Conservation (phyloP, 2,329 filamentous ascomycete species). For the Aspergillus unguis region DNA sequence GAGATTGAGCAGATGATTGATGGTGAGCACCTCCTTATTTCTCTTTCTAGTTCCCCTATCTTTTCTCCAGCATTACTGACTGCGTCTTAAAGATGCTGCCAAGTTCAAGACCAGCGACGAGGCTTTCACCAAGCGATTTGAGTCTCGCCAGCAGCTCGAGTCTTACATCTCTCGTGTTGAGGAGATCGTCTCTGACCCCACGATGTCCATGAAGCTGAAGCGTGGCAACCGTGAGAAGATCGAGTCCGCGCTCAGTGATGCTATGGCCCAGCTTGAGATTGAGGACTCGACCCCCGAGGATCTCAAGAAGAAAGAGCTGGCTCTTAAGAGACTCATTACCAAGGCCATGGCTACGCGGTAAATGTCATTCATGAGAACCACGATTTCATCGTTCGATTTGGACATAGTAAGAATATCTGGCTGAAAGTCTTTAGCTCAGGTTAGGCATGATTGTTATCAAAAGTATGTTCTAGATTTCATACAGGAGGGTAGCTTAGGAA, state of each 20-base stretch:
- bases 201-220: conserved; percentile 95
- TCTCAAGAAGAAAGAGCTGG: conserved; percentile 99
- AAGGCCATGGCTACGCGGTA: conserved; percentile 96
- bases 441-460: conserved; percentile 28
- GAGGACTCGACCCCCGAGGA: conserved; percentile 89
- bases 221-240: conserved; percentile 99
- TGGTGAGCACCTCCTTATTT: conserved; percentile 46
- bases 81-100: conserved; percentile 66
- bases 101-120: conserved; percentile 99
- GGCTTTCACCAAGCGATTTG: conserved; percentile 98
- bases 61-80: not conserved
- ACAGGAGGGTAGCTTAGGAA: conserved; percentile 12
- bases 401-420: conserved; percentile 3
- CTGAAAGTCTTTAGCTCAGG: not conserved
- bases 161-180: conserved; percentile 98
- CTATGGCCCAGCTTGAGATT: conserved; percentile 95
- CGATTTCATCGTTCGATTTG: conserved; percentile 2
- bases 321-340: conserved; percentile 94
- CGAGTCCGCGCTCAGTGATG: conserved; percentile 91
- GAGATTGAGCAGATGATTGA: conserved; percentile 99
- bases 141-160: conserved; percentile 98
- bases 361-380: conserved; percentile 26
- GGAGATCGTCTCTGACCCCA: conserved; percentile 97
- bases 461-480: conserved; percentile 28
- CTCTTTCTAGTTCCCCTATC: conserved; percentile 16